Conservation (phyloP, 2,329 filamentous ascomycete genomes). For the Arachnopeziza araneosa region DNA sequence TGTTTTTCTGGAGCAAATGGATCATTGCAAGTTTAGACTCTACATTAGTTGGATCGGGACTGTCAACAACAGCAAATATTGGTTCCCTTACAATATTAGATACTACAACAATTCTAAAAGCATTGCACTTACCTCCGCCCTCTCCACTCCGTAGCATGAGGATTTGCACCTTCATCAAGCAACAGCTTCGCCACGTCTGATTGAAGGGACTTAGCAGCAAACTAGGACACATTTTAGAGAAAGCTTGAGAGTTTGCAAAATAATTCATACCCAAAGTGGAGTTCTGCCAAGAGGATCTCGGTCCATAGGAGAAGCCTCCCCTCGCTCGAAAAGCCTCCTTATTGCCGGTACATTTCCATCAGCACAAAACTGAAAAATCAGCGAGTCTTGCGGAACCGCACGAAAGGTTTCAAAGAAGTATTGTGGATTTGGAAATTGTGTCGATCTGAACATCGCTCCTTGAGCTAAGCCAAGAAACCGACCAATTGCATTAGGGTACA, state of each 20-base stretch:
- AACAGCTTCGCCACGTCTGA: too few relatives aligned
- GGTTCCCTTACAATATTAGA: too few relatives aligned
- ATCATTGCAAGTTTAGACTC: conserved; percentile 5
- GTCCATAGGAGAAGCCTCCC: conserved; percentile 7
- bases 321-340: neutral
- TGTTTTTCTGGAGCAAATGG: neutral
- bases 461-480: neutral
- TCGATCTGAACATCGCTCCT: neutral
- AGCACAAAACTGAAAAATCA: conserved; percentile 12
- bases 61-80: too few relatives aligned
- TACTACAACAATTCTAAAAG: too few relatives aligned
- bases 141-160: too few relatives aligned
- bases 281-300: conserved; percentile 8
- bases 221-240: too few relatives aligned
- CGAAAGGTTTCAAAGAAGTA: neutral
- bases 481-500: neutral
- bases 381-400: neutral
- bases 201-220: too few relatives aligned
- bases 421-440: neutral
- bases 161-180: too few relatives aligned
- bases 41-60: too few relatives aligned
- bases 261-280: too few relatives aligned
- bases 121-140: too few relatives aligned
- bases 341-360: conserved; percentile 5
- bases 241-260: too few relatives aligned